Evolutionary conservation across 768 basidiomycete genomes (phyloP), one percentile per base, ranked within the genome.

Genomic region (Butyriboletus loyo): DNA sequence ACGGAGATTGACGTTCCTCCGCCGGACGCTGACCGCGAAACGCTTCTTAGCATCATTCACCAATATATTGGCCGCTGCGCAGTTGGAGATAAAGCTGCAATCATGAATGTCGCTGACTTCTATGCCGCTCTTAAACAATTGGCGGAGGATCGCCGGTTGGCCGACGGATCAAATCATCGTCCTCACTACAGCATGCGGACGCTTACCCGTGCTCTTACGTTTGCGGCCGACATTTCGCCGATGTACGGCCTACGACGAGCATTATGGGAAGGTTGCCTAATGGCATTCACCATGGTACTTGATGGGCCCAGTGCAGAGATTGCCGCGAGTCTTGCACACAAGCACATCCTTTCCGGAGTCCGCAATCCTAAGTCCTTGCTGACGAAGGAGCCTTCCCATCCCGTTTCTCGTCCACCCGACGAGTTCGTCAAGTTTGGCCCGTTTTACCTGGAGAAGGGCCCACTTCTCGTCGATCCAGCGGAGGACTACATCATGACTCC

Each of bases 171-270:
- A 14, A 98, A 98, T 57, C 87, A 87, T 56, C 77, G 87, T 21
- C 97, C 96, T 28, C 92, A 98, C 69, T 99, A 87, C 76, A 98
- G 92, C 71, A 96, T 98, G 91, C 86, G 97, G 21, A 98, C 96
- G 0, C 78, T 99, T 54, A 78, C 91, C 5, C 87, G 97, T 46
- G 92, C 94, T 0, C 75, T 99, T 44, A 90, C 84, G 0, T 98
- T 97, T 68, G 88, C 93, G 1, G 84, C 89, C 1, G 89, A 96
- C 55, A 86, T 87, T 40, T 84, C 89, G 0, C 73, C 79, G 32
- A 70, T 77, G 27, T 98, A 90, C 59, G 85, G 92, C 25, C 72
- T 98, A 9, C 82, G 94, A 34, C 77, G 97, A 36, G 86, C 91
- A 1, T 74, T 98, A 19, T 98, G 92, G 91, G 97, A 98, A 69